These are phyloP conservation scores for Backusella westeae DNA, from an alignment of 192 early-diverging fungal genomes.

Conservation along the genomic window DNA sequence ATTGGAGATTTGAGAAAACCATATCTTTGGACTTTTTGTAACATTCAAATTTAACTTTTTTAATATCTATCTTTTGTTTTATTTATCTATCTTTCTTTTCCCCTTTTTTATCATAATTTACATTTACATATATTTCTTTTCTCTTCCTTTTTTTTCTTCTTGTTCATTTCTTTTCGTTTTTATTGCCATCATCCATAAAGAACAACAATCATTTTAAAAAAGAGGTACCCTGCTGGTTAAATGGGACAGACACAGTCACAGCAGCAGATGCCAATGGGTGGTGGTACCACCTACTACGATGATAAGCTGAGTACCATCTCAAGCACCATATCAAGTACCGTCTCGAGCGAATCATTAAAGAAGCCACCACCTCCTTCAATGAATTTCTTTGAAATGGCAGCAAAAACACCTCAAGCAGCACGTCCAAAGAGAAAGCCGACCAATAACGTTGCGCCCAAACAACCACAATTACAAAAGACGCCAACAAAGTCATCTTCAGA, in stretches of 20 bases:
- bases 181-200: background rate
- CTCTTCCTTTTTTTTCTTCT: background rate
- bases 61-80: background rate
- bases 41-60: background rate
- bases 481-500: background rate
- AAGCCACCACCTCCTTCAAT: background rate
- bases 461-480: background rate
- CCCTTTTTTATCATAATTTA: background rate
- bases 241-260: conserved; percentile 7
- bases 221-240: background rate
- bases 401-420: background rate
- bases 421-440: background rate
- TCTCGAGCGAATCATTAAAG: background rate
- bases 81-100: background rate
- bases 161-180: too few relatives aligned
- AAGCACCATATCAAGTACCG: background rate
- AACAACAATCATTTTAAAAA: background rate
- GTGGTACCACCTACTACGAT: background rate
- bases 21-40: background rate
- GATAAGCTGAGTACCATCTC: background rate
- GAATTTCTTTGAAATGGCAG: conserved; percentile 3
- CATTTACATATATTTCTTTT: background rate
- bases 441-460: background rate
- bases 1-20: conserved; percentile 3
- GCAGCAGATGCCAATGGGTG: background rate